Evolutionary conservation across 495 filamentous ascomycete genomes (phyloP).

Genomic region (Delitschia confertaspora): DNA sequence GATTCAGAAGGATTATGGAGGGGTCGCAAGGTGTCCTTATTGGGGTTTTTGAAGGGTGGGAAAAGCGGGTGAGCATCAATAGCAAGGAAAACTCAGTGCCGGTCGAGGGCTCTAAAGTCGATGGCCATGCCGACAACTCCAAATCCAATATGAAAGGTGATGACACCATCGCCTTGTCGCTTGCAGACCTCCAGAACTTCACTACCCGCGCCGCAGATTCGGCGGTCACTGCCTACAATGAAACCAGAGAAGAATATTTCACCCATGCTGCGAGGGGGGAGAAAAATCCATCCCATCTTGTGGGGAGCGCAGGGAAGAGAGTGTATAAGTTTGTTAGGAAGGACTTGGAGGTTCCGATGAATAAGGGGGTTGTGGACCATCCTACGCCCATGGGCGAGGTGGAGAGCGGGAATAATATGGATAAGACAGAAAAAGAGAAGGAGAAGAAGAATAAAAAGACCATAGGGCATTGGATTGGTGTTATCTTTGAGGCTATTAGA

Average conservation of each 20-base stretch:
- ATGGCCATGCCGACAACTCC: too few species aligned
- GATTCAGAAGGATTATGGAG: constrained; percentile 6
- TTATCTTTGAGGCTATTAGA: constrained; percentile 10
- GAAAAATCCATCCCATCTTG: not conserved
- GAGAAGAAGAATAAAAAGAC: constrained; percentile 13
- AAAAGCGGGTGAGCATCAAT: too few species aligned
- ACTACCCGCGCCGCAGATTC: too few species aligned
- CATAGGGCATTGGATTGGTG: constrained; percentile 6
- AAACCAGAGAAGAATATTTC: not conserved
- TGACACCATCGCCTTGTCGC: too few species aligned
- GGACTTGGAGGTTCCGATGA: constrained; percentile 11
- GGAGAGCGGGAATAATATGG: not conserved
- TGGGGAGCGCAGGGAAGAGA: not conserved
- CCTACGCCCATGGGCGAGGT: not conserved
- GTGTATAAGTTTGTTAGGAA: constrained; percentile 11
- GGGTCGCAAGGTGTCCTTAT: not conserved
- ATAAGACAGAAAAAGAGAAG: not conserved
- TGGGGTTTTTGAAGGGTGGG: not conserved
- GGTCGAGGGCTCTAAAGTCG: too few species aligned
- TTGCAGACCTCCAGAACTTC: too few species aligned
- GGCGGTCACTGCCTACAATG: not conserved
- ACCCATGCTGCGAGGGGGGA: too few species aligned
- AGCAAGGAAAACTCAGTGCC: too few species aligned
- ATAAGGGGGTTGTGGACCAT: constrained; percentile 9
- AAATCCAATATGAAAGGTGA: too few species aligned